phyloP scores from a whole-genome alignment of 305 asterid genomes.

The Fraxinus sp. region DNA sequence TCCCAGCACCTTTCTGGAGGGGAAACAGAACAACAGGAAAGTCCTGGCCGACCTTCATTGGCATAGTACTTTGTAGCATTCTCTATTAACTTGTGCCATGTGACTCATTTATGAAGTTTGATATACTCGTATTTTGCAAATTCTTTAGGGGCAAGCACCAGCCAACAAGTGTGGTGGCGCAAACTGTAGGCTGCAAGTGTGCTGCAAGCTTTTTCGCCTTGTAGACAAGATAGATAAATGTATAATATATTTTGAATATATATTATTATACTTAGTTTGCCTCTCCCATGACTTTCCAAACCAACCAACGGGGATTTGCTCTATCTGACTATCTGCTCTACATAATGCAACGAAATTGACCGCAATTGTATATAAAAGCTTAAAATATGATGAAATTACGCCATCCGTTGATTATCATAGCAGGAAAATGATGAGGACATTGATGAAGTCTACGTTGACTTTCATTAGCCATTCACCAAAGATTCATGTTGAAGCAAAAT shows the following conservation, averaged over 20 bases:
- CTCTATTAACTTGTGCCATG: not conserved
- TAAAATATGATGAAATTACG: not conserved
- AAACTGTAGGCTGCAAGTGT: not conserved
- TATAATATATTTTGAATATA: too few species aligned
- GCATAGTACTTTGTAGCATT: not conserved
- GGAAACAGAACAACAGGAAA: not conserved
- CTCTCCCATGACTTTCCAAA: not conserved
- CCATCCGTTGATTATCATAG: not conserved
- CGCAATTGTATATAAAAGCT: not conserved
- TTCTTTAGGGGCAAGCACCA: not conserved
- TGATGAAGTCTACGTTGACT: not conserved
- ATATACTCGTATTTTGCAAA: not conserved
- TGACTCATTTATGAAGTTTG: not conserved
- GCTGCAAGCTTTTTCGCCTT: not conserved
- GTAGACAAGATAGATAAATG: not conserved
- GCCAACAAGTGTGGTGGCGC: not conserved
- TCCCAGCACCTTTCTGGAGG: not conserved
- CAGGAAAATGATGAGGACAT: not conserved
- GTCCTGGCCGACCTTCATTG: not conserved
- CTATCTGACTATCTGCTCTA: not conserved
- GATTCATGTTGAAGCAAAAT: not conserved
- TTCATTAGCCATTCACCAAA: not conserved
- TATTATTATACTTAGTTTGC: not conserved
- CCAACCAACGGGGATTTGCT: not conserved
- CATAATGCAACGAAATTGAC: not conserved